Percentiles rank a stretch among this genome's conserved stretches.
Conservation (phyloP, 2,329 filamentous ascomycete species). For the Stemphylium lycopersici region DNA sequence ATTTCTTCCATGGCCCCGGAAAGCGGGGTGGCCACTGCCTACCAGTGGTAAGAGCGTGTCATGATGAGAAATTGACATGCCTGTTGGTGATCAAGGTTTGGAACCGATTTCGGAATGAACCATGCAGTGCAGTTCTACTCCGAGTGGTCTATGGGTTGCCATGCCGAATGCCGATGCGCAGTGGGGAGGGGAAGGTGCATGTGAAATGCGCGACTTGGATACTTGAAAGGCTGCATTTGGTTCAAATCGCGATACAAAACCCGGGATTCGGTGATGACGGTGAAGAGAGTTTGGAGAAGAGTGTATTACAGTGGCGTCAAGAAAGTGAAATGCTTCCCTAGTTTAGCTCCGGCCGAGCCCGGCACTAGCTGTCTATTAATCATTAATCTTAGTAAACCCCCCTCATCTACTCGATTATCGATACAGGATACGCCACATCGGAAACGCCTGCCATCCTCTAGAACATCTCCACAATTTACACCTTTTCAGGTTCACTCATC, state of each 20-base stretch:
- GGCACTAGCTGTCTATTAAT: neutral
- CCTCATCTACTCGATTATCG: neutral
- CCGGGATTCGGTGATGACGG: neutral
- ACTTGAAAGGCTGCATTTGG: neutral
- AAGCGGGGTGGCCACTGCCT: conserved; percentile 1
- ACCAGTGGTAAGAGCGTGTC: neutral
- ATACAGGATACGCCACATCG: neutral
- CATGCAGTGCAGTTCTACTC: neutral
- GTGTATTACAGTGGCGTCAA: neutral
- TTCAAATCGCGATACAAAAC: neutral
- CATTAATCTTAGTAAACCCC: neutral
- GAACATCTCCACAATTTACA: neutral
- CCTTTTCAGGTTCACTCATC: neutral
- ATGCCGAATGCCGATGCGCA: neutral
- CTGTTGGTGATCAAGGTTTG: neutral
- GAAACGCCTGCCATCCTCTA: too few species aligned
- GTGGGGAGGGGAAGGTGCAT: neutral
- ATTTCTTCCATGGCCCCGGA: neutral
- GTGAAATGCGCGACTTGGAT: neutral
- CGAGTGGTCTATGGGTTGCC: neutral
- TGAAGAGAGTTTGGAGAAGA: neutral
- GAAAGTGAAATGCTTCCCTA: neutral
- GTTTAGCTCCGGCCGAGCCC: neutral
- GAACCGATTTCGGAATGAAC: conserved; percentile 1
- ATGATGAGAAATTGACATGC: neutral